Conservation (phyloP, 331 rosid genomes). For the Rhamnella rubrinervis region DNA sequence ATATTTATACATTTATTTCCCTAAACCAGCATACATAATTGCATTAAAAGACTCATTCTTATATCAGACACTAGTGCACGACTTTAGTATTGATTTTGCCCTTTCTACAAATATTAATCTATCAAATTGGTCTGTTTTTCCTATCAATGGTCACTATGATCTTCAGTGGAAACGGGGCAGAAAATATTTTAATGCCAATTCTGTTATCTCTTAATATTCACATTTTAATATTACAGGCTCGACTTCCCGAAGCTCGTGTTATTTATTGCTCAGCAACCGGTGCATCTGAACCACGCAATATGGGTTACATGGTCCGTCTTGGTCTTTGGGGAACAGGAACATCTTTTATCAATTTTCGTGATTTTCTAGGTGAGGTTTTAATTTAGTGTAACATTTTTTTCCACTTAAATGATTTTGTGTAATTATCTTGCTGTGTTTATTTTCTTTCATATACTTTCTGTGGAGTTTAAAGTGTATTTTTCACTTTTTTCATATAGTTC, state of each 20-base stretch:
- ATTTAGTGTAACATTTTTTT: background rate
- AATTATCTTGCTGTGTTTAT: background rate
- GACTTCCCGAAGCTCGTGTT: slow-evolving; percentile 86
- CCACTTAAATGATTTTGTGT: background rate
- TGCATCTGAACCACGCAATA: slow-evolving; percentile 96
- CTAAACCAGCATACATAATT: no score
- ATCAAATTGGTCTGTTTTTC: background rate
- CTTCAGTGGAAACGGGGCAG: background rate
- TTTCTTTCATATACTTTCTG: background rate
- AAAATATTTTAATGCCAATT: slow-evolving; percentile 15
- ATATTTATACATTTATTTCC: no score
- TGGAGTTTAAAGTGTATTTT: background rate
- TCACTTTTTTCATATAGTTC: background rate
- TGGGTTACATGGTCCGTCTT: slow-evolving; percentile 99
- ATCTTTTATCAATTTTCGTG: slow-evolving; percentile 76
- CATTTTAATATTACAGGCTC: slow-evolving; percentile 57
- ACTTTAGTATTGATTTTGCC: background rate
- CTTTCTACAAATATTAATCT: background rate
- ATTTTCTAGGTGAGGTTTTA: slow-evolving; percentile 64
- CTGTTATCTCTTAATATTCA: slow-evolving; percentile 22
- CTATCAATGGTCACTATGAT: background rate
- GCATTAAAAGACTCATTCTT: background rate
- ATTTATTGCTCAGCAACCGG: slow-evolving; percentile 98
- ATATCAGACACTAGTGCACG: background rate
- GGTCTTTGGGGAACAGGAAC: slow-evolving; percentile 99